These are phyloP conservation scores for Musa troglodytarum DNA, from an alignment of 176 grass and related monocot species.

Conservation along the genomic window DNA sequence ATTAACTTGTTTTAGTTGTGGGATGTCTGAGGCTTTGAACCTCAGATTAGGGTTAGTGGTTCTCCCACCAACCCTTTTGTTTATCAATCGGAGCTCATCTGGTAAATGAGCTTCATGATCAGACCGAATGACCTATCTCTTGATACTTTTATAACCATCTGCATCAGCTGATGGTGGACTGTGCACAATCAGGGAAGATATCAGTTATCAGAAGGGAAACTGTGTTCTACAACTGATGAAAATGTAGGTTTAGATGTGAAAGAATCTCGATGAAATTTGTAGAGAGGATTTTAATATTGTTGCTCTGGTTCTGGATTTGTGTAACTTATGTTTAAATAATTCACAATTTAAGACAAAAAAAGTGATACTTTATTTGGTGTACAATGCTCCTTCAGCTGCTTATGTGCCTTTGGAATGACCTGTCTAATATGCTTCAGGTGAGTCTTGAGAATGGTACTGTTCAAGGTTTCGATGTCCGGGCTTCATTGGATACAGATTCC, in stretches of 20 bases:
- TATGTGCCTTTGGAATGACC: background rate
- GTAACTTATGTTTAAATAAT: background rate
- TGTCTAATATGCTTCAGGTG: slow-evolving; percentile 34
- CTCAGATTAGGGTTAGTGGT: background rate
- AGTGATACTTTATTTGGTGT: too few relatives aligned
- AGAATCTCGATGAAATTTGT: background rate
- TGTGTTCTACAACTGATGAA: background rate
- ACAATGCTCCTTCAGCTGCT: too few relatives aligned
- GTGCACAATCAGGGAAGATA: too few relatives aligned
- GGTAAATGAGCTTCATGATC: too few relatives aligned
- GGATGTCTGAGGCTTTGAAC: background rate
- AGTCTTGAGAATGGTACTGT: slow-evolving; percentile 89
- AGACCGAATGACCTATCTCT: too few relatives aligned
- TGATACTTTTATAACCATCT: background rate
- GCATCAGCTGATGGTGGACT: background rate
- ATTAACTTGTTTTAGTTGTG: background rate
- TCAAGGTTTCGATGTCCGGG: slow-evolving; percentile 76
- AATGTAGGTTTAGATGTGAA: background rate
- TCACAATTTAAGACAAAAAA: too few relatives aligned
- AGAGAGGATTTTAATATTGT: background rate
- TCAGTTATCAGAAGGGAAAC: too few relatives aligned
- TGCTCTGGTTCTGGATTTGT: background rate
- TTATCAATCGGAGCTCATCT: background rate
- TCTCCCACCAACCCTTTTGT: background rate
- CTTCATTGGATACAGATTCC: slow-evolving; percentile 40